Conservation (phyloP, 2,329 filamentous ascomycete genomes). For the Aspergillus sp. region DNA sequence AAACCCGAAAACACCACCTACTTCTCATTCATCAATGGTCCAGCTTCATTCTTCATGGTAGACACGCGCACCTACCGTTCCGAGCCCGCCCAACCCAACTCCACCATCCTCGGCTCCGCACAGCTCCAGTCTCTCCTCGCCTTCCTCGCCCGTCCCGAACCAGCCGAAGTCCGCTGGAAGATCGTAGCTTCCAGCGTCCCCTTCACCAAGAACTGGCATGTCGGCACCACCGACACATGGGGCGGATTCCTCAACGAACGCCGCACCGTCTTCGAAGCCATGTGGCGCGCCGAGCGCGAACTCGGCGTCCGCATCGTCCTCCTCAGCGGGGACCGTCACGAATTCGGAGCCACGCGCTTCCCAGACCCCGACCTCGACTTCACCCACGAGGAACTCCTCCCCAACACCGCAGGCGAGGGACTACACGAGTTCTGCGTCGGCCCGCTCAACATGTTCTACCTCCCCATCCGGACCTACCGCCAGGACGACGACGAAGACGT, state of each 20-base stretch:
- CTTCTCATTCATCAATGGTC: constrained; percentile 86
- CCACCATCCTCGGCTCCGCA: constrained; percentile 81
- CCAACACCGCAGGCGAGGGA: constrained; percentile 37
- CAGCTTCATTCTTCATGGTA: constrained; percentile 90
- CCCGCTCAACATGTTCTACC: constrained; percentile 90
- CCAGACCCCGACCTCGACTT: constrained; percentile 47
- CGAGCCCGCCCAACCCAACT: constrained; percentile 52
- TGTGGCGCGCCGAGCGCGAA: constrained; percentile 78
- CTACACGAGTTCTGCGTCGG: constrained; percentile 89
- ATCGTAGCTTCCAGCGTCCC: constrained; percentile 87
- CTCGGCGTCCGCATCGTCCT: constrained; percentile 77
- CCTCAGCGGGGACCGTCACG: constrained; percentile 90
- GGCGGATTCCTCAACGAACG: constrained; percentile 86
- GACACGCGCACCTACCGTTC: constrained; percentile 88
- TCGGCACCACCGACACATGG: constrained; percentile 90
- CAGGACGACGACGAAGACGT: constrained; percentile 82
- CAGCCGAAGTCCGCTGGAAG: constrained; percentile 85
- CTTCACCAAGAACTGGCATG: constrained; percentile 96
- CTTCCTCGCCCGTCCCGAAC: constrained; percentile 73
- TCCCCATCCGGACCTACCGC: constrained; percentile 78
- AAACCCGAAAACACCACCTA: constrained; percentile 69
- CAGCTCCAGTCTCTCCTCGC: constrained; percentile 78
- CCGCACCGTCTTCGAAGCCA: constrained; percentile 75
- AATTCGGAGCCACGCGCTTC: constrained; percentile 86
- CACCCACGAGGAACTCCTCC: constrained; percentile 18